Conservation (phyloP, 805 yeast genomes). For the Saccharomycopsis babjevae region DNA sequence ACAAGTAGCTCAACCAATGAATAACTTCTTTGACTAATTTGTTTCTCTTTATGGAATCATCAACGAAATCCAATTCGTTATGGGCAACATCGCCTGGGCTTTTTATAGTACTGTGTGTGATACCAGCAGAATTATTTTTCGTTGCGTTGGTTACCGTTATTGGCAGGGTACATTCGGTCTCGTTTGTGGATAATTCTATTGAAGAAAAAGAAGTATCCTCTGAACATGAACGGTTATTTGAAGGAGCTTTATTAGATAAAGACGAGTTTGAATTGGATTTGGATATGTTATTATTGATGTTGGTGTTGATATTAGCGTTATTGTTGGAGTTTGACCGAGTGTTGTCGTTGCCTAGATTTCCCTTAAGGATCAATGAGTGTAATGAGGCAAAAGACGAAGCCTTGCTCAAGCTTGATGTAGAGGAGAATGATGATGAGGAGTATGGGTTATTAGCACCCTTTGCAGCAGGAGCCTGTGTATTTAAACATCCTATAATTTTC, state of each 20-base stretch:
- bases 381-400: background rate
- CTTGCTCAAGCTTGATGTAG: background rate
- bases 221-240: background rate
- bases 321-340: background rate
- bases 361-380: background rate
- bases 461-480: background rate
- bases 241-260: background rate
- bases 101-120: background rate
- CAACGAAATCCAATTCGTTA: background rate
- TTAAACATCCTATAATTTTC: background rate
- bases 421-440: background rate
- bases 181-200: background rate
- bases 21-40: constrained; percentile 70
- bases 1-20: constrained; percentile 52
- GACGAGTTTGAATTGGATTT: background rate
- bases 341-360: background rate
- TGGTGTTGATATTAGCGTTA: background rate
- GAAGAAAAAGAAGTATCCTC: background rate
- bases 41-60: constrained; percentile 18
- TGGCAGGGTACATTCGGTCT: background rate
- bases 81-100: background rate
- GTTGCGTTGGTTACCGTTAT: background rate
- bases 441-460: background rate
- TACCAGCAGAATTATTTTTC: background rate
- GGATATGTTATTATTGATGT: no score